Percentiles rank a stretch among this genome's conserved stretches.
These are phyloP conservation scores for Allium cepa DNA, from an alignment of 106 monocot species.

Conservation along the genomic window DNA sequence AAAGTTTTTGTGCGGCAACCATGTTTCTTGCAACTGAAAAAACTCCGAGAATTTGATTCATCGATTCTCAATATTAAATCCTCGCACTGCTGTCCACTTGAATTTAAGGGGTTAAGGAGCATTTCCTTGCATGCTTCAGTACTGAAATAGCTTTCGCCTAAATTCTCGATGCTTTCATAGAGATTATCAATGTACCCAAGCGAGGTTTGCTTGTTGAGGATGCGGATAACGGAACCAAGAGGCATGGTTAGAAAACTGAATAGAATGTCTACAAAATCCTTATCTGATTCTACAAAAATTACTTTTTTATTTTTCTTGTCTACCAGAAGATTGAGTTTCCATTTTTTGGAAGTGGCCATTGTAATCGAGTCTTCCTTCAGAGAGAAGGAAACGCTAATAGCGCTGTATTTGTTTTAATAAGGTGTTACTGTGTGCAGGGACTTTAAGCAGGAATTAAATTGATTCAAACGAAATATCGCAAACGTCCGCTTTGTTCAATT, in stretches of 20 bases:
- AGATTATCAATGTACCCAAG: conserved; percentile 7
- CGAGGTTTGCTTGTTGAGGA: neutral
- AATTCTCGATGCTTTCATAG: neutral
- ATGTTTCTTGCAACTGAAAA: no score
- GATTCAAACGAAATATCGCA: no score
- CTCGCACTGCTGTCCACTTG: neutral
- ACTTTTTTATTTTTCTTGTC: neutral
- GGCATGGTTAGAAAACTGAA: conserved; percentile 10
- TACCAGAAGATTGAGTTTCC: neutral
- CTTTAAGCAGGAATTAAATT: no score
- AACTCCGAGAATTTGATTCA: no score
- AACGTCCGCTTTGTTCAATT: no score
- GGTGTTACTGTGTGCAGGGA: no score
- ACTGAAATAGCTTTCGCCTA: neutral
- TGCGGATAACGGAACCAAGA: neutral
- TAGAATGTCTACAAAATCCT: conserved; percentile 11
- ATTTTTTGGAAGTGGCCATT: no score
- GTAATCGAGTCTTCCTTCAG: no score
- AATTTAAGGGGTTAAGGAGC: neutral
- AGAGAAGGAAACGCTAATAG: no score
- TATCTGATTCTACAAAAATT: conserved; percentile 3
- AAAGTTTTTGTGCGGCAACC: no score
- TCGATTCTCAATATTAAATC: no score
- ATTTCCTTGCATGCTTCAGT: neutral
- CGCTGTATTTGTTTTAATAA: no score